Base-by-base conservation (phyloP, 768 basidiomycete genomes). In the Jaapia argillacea region DNA sequence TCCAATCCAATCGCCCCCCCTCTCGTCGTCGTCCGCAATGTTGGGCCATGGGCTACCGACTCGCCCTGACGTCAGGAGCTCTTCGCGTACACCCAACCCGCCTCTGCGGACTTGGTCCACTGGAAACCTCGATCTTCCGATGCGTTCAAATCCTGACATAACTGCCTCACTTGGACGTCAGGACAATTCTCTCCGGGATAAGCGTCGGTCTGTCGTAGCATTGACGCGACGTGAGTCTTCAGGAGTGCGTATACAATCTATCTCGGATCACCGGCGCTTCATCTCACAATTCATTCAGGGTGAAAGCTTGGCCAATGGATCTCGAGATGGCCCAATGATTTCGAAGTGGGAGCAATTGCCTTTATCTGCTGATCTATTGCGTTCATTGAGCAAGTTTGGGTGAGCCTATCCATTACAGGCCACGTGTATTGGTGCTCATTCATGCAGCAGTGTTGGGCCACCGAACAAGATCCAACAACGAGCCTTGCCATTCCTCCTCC, bases 381-480 rank as follows among this genome's bases (percentile, higher is more conserved):
- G 90, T 42, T 91, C 89, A 35, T 71, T 98, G 48, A 79, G 73
- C 48, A 94, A 93, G 63, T 98, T 96, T 58, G 94, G 93, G 92
- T 94, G 51, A 67, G 82, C 67, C 26, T 35, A 24, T 6, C 20
- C 23, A 47, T 45, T 20, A 42, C 40, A 45, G 35, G 41, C 40
- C 36, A 16, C 38, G 42, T 22, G 24, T 18, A 47, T 22, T 38
- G 39, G n/a, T n/a, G n/a, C n/a, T n/a, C n/a, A n/a, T n/a, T 42
- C 43, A 43, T 45, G 24, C 47, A 45, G 21, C 54, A 93, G 92
- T 33, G 83, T 98, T 48, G 93, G 94, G 1, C 96, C 96, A 2
- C 96, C 96, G 4, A 97, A 97, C 63, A 99, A 99, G 70, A 96
- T 99, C 51, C 96, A 98, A 63, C 91, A 94, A 57, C 78, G 94